phyloP scores from a whole-genome alignment of 305 asterid genomes.

The Petunia hybrid region DNA sequence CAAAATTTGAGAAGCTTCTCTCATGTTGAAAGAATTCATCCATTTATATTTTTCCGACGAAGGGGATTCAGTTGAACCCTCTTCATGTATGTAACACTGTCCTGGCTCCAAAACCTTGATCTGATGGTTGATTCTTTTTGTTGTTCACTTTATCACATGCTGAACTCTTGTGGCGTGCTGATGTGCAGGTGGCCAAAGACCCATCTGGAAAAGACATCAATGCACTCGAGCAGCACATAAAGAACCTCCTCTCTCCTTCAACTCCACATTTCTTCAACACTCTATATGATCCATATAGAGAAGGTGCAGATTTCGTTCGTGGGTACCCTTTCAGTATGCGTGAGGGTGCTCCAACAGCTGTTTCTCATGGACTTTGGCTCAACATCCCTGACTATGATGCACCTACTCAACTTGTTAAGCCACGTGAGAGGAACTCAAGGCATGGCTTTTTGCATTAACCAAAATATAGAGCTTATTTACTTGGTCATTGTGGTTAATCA shows the following conservation, averaged over 20 bases:
- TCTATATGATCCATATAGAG: slow-evolving; percentile 36
- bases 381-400: slow-evolving; percentile 34
- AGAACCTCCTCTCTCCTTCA: slow-evolving; percentile 31
- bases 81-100: no score
- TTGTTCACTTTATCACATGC: background rate
- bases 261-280: slow-evolving; percentile 35
- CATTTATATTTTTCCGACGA: no score
- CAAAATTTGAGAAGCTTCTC: background rate
- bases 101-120: background rate
- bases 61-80: no score
- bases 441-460: background rate
- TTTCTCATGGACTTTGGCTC: slow-evolving; percentile 37
- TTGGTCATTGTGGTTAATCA: background rate
- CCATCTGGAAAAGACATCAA: slow-evolving; percentile 35
- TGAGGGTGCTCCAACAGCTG: slow-evolving; percentile 34
- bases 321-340: slow-evolving; percentile 36
- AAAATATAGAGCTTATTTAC: background rate
- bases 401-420: slow-evolving; percentile 37
- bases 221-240: slow-evolving; percentile 36
- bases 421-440: slow-evolving; percentile 38
- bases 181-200: slow-evolving; percentile 32
- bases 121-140: background rate
- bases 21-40: no score
- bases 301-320: slow-evolving; percentile 35
- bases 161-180: background rate